Base-by-base conservation (phyloP, 345 rosid genomes). In the Citrus cavaleriei region DNA sequence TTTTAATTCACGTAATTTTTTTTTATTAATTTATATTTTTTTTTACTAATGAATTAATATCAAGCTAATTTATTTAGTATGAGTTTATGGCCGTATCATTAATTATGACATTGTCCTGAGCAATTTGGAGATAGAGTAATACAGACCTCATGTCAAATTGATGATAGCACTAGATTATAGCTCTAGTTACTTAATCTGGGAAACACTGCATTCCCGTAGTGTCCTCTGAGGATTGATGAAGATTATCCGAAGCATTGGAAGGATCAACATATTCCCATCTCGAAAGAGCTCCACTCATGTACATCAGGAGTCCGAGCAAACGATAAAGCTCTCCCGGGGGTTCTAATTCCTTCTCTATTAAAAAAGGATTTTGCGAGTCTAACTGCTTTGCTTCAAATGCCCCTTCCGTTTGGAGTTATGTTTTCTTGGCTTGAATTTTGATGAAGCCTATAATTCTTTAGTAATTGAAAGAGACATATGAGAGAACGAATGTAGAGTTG, bases 401-500 rank as follows among this genome's bases (percentile, higher is more conserved):
- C 72, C 61, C 28, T 71, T 7, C 73, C 72, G 1, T 49, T 60
- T 51, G 69, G 75, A 59, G 54, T 51, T 18, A 18, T 46, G 67
- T 70, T 78, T 46, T 68, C 81, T n/a, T 3, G 25, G 19, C 27
- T 7, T 9, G 77, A 68, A 35, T 24, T 42, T 28, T 65, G 72
- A 37, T 49, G 40, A 32, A 6, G 61, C 25, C 59, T 2, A 64
- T 74, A 80, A 13, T 74, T 82, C 64, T 34, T 71, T 46, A 12
- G 51, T 46, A 12, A 3, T 13, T 46, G 18, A 28, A 81, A 5
- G 19, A 86, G 67, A 57, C 74, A 78, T 24, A 83, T 30, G 32
- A 89, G 75, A 32, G 75, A 61, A 72, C 85, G 82, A 35, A 83
- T 55, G 85, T 79, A n/a, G 91, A 89, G 27, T 81, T 82, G 8